Percentiles rank a stretch among this genome's conserved stretches.
phyloP scores from a whole-genome alignment of 1,139 yeast genomes.

The Blastobotrys malaysiensis region DNA sequence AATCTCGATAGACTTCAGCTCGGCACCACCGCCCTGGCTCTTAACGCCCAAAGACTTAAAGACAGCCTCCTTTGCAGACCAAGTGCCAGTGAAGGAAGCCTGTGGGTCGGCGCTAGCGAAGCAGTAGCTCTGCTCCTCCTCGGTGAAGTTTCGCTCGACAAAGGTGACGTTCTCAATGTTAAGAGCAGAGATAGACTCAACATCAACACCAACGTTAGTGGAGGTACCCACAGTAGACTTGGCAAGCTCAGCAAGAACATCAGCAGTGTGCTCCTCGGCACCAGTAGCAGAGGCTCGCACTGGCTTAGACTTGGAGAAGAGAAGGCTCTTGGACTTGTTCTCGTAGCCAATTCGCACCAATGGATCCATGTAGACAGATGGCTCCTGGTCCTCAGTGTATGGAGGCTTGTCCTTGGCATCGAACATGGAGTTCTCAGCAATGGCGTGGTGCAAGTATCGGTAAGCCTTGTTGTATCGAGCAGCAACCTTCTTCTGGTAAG shows the following conservation, averaged over 20 bases:
- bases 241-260: conserved; percentile 34
- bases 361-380: conserved; percentile 90
- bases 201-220: conserved; percentile 94
- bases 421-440: conserved; percentile 86
- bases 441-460: conserved; percentile 94
- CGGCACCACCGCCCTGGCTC: conserved; percentile 93
- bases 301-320: conserved; percentile 42
- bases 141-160: conserved; percentile 86
- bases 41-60: conserved; percentile 90
- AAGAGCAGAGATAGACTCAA: conserved; percentile 76
- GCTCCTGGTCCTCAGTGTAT: conserved; percentile 80
- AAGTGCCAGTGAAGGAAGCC: conserved; percentile 93
- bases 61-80: conserved; percentile 99
- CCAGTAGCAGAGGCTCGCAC: conserved; percentile 28
- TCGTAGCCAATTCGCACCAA: conserved; percentile 68
- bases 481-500: conserved; percentile 64
- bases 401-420: conserved; percentile 93
- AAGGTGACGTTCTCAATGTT: conserved; percentile 84
- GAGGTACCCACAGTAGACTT: conserved; percentile 44
- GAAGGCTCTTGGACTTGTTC: conserved; percentile 46
- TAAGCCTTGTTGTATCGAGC: conserved; percentile 86
- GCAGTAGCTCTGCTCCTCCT: conserved; percentile 74
- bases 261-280: conserved; percentile 39
- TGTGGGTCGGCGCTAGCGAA: conserved; percentile 62
- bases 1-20: conserved; percentile 86